Evolutionary conservation across 495 filamentous ascomycete species (phyloP).

Genomic region (Geoglossum glabrum): DNA sequence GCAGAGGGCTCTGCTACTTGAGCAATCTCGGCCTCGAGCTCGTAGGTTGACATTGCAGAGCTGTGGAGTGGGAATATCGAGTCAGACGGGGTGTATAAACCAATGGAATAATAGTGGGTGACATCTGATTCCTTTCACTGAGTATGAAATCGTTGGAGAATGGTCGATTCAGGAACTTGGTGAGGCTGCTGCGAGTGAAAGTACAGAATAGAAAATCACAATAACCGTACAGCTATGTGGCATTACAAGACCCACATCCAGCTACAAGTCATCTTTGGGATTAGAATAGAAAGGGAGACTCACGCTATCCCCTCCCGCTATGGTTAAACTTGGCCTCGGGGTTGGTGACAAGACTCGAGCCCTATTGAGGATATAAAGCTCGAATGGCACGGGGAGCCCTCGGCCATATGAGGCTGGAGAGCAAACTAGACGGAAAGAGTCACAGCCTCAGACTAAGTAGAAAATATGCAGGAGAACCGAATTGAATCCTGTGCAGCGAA

Average conservation of each 20-base stretch:
- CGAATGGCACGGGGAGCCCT: not conserved
- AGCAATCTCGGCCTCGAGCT: constrained; percentile 1
- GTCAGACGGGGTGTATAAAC: no score
- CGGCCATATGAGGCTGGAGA: not conserved
- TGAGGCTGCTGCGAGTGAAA: not conserved
- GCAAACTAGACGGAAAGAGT: not conserved
- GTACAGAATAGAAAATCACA: not conserved
- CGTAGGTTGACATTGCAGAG: not conserved
- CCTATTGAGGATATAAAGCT: not conserved
- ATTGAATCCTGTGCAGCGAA: not conserved
- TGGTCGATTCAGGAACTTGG: not conserved
- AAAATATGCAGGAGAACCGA: not conserved
- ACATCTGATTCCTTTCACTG: no score
- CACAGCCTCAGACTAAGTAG: not conserved
- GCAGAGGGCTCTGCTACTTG: not conserved
- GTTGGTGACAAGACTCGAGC: not conserved
- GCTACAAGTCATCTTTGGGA: not conserved
- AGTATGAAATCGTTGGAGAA: no score
- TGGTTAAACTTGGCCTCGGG: not conserved
- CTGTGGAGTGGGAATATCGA: not conserved
- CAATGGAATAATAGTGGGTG: no score
- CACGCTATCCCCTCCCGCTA: not conserved
- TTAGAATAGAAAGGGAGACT: not conserved
- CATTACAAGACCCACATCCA: not conserved
- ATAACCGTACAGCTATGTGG: not conserved